phyloP scores from a whole-genome alignment of 768 basidiomycete genomes.

The Dendrothele bispora region DNA sequence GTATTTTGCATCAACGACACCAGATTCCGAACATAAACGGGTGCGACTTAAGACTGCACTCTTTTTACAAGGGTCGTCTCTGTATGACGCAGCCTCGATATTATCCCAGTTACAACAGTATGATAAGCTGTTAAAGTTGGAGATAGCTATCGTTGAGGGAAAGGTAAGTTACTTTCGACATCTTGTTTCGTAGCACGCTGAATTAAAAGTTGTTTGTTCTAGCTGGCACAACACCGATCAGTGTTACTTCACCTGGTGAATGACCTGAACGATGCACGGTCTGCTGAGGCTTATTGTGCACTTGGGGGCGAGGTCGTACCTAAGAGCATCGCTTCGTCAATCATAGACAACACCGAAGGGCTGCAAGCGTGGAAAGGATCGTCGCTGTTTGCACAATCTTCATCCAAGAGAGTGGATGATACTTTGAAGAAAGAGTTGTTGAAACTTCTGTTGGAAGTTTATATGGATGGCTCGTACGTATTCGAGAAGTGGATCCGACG shows the following conservation, averaged over 20 bases:
- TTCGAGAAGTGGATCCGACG: not conserved
- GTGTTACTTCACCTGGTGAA: constrained; percentile 71
- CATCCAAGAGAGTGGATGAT: constrained; percentile 39
- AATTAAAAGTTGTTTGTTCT: too few relatives aligned
- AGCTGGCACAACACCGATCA: constrained; percentile 55
- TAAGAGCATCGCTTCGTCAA: constrained; percentile 48
- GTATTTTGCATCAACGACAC: constrained; percentile 83
- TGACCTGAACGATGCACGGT: constrained; percentile 67
- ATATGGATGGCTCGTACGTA: constrained; percentile 75
- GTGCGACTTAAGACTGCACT: constrained; percentile 73
- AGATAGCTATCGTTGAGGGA: constrained; percentile 76
- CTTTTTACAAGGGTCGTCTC: constrained; percentile 74
- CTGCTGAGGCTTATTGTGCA: constrained; percentile 86
- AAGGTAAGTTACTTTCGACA: too few relatives aligned
- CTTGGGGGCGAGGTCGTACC: constrained; percentile 76
- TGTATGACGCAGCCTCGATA: constrained; percentile 59
- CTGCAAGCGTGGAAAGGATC: constrained; percentile 36
- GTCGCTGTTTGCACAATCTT: constrained; percentile 16
- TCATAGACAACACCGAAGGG: constrained; percentile 46
- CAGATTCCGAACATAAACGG: constrained; percentile 73
- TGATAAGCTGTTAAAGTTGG: constrained; percentile 62
- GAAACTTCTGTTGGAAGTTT: constrained; percentile 74
- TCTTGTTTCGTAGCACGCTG: too few relatives aligned
- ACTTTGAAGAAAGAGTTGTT: constrained; percentile 58
- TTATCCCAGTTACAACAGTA: constrained; percentile 43